A percentile compares a stretch with the other conserved stretches of the same genome.
Evolutionary conservation across 1,284 basidiomycete genomes (phyloP).

Genomic region (Thelephora terrestris): DNA sequence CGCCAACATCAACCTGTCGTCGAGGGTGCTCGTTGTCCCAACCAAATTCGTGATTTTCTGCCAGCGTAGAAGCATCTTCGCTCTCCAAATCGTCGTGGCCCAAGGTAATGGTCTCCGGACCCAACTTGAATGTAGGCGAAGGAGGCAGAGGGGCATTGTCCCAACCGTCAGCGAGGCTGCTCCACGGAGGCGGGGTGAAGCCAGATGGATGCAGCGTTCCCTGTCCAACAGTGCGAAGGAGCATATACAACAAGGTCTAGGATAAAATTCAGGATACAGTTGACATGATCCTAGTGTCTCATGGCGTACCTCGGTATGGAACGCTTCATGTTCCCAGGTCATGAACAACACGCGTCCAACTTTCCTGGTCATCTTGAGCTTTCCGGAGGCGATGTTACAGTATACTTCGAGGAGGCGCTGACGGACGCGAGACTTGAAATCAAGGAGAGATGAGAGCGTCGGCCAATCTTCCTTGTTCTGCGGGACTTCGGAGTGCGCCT

Average conservation of each 20-base stretch:
- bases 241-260: conserved; percentile 89
- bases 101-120: conserved; percentile 50
- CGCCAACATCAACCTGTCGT: conserved; percentile 42
- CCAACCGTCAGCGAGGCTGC: conserved; percentile 59
- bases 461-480: conserved; percentile 82
- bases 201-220: conserved; percentile 74
- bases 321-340: conserved; percentile 82
- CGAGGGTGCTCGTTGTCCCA: conserved; percentile 94
- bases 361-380: conserved; percentile 48
- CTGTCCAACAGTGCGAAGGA: conserved; percentile 68
- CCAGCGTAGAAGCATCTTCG: conserved; percentile 43
- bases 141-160: conserved; percentile 35
- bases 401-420: conserved; percentile 67
- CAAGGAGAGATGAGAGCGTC: conserved; percentile 57
- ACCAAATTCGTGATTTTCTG: conserved; percentile 68
- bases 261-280: background rate
- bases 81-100: conserved; percentile 83
- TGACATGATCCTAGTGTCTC: background rate
- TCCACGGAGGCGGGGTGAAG: conserved; percentile 72
- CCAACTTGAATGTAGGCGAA: conserved; percentile 42
- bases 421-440: conserved; percentile 71
- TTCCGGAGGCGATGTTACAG: conserved; percentile 53
- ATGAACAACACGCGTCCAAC: conserved; percentile 79
- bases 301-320: conserved; percentile 61
- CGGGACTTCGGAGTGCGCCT: conserved; percentile 90